phyloP scores from a whole-genome alignment of 768 basidiomycete genomes.

The Amanita subjunquillea region DNA sequence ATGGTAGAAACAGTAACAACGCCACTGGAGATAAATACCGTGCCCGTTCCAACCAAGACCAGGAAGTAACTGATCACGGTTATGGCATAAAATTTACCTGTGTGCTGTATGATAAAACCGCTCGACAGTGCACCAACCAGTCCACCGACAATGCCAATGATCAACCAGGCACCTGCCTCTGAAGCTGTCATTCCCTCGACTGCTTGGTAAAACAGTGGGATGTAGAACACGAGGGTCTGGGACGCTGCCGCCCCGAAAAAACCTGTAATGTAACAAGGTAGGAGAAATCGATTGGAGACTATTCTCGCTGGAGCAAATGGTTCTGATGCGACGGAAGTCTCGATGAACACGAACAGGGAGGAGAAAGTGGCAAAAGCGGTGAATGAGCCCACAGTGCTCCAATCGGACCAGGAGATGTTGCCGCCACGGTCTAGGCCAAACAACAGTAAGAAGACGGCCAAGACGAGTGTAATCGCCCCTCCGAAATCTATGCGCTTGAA shows the following conservation, averaged over 20 bases:
- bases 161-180: constrained; percentile 40
- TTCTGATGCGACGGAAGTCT: constrained; percentile 39
- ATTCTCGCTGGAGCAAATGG: constrained; percentile 51
- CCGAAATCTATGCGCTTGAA: constrained; percentile 53
- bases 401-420: constrained; percentile 36
- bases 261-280: constrained; percentile 47
- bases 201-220: constrained; percentile 50
- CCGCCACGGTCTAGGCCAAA: constrained; percentile 46
- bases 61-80: constrained; percentile 32
- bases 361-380: constrained; percentile 21
- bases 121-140: constrained; percentile 39
- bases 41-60: constrained; percentile 26
- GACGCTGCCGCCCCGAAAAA: constrained; percentile 40
- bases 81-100: constrained; percentile 44
- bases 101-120: constrained; percentile 46
- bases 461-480: constrained; percentile 45
- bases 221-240: constrained; percentile 39
- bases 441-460: constrained; percentile 45
- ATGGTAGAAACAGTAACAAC: constrained; percentile 22
- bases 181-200: constrained; percentile 37
- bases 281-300: constrained; percentile 34
- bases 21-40: constrained; percentile 30
- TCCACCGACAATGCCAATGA: constrained; percentile 35
- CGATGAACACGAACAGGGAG: constrained; percentile 32
- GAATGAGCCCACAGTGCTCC: constrained; percentile 25